phyloP scores from a whole-genome alignment of 1,139 yeast species.

The Pneumocystis oryctolagi region DNA sequence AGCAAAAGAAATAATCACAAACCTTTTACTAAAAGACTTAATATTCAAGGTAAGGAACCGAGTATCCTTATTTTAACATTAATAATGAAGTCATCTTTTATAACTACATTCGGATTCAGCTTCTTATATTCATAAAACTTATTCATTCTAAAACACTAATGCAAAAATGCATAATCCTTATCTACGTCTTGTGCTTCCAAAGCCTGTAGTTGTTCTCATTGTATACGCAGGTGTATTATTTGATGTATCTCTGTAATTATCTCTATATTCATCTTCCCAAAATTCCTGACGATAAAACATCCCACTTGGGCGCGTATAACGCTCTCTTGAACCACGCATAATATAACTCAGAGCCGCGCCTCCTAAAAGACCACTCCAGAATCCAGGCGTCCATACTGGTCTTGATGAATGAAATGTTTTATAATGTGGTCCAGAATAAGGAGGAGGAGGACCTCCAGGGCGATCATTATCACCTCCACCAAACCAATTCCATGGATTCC shows the following conservation, averaged over 20 bases:
- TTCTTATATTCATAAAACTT: not conserved
- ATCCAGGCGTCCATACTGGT: constrained; percentile 1
- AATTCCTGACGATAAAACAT: not conserved
- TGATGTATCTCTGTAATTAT: not conserved
- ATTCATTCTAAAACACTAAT: not conserved
- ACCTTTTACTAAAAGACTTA: not conserved
- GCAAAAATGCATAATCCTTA: not conserved
- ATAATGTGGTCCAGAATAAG: not conserved
- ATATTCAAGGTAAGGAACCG: not conserved
- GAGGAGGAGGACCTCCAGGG: not conserved
- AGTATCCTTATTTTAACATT: not conserved
- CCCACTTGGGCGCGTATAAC: not conserved
- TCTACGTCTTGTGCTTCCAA: not conserved
- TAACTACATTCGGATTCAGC: not conserved
- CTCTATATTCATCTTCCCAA: not conserved
- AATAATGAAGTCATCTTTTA: not conserved
- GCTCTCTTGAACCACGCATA: not conserved
- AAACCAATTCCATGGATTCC: not conserved
- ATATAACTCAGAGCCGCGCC: not conserved
- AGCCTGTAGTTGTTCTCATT: constrained; percentile 1
- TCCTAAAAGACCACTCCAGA: constrained; percentile 1
- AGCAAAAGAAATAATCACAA: not conserved
- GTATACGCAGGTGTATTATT: not conserved
- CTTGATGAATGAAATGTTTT: not conserved
- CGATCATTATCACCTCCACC: not conserved